These are phyloP conservation scores for Emergomyces africanus DNA, from an alignment of 2,329 filamentous ascomycete species.

Conservation along the genomic window DNA sequence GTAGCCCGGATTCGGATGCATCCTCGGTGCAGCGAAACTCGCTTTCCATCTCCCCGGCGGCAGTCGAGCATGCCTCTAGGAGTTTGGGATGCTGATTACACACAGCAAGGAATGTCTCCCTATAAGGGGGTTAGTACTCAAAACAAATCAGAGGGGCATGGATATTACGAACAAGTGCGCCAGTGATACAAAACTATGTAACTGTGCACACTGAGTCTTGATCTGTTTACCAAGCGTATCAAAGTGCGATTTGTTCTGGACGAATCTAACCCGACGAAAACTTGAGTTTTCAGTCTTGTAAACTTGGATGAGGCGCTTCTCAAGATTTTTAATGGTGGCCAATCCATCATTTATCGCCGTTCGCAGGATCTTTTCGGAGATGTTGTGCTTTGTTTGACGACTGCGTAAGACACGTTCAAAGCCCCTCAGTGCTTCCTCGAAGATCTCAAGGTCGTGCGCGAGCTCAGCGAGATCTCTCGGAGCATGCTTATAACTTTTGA, in stretches of 20 bases:
- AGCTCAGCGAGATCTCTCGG: constrained; percentile 1
- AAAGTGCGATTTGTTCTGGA: constrained; percentile 7
- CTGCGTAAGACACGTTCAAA: constrained; percentile 11
- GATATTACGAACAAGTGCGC: constrained; percentile 8
- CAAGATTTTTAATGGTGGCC: constrained; percentile 7
- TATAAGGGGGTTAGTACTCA: background rate
- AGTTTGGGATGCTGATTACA: constrained; percentile 8
- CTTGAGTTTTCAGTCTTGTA: constrained; percentile 7
- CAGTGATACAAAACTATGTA: constrained; percentile 9
- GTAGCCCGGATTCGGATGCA: background rate
- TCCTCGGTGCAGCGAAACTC: background rate
- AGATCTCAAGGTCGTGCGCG: constrained; percentile 7
- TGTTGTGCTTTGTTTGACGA: constrained; percentile 7
- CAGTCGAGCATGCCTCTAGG: constrained; percentile 5
- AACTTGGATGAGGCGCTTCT: constrained; percentile 3
- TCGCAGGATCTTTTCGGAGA: constrained; percentile 6
- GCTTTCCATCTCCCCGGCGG: constrained; percentile 5
- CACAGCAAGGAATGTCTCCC: constrained; percentile 8
- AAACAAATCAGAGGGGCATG: background rate
- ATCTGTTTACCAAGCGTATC: constrained; percentile 6
- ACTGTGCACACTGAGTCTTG: constrained; percentile 6
- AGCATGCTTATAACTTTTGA: background rate
- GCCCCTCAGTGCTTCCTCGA: constrained; percentile 8
- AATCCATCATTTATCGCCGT: constrained; percentile 5
- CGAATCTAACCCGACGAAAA: constrained; percentile 9